Conservation (phyloP, 2,329 filamentous ascomycete genomes). For the Aspergillus tanneri region DNA sequence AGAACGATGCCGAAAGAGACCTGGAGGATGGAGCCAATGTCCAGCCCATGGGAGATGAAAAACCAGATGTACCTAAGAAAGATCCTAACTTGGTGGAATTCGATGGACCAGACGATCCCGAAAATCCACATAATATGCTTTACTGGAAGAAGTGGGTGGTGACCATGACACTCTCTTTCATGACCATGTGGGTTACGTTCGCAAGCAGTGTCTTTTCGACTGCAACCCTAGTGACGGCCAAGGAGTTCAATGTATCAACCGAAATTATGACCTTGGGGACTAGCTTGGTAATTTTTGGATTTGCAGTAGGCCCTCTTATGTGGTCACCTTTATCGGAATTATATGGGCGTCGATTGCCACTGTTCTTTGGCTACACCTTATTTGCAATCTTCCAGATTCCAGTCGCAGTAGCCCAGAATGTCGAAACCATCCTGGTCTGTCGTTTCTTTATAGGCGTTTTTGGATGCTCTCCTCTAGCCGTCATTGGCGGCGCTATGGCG, state of each 20-base stretch:
- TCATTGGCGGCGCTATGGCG: conserved; percentile 50
- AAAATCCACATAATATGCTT: conserved; percentile 33
- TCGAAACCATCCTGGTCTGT: conserved; percentile 55
- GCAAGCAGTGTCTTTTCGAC: conserved; percentile 49
- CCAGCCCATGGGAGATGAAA: conserved; percentile 6
- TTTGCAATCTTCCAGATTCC: conserved; percentile 58
- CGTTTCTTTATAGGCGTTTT: conserved; percentile 57
- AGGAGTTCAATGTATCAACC: conserved; percentile 45
- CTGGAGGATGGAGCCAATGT: conserved; percentile 10
- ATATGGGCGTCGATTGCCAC: conserved; percentile 51
- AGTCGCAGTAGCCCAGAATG: conserved; percentile 54
- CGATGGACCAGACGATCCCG: conserved; percentile 35
- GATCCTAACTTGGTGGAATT: conserved; percentile 35
- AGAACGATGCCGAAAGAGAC: conserved; percentile 11
- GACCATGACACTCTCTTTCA: conserved; percentile 29
- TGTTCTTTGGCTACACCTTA: conserved; percentile 50
- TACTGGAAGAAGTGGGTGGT: conserved; percentile 42
- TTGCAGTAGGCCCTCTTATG: conserved; percentile 54
- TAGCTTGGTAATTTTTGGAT: conserved; percentile 48
- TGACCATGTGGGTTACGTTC: conserved; percentile 50
- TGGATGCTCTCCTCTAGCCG: conserved; percentile 51
- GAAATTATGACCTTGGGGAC: conserved; percentile 45
- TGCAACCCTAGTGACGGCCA: conserved; percentile 41
- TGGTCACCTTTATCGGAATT: conserved; percentile 50
- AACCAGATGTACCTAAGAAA: conserved; percentile 10